phyloP scores from a whole-genome alignment of 2,329 filamentous ascomycete genomes.

The Dactylonectria estremocensis region DNA sequence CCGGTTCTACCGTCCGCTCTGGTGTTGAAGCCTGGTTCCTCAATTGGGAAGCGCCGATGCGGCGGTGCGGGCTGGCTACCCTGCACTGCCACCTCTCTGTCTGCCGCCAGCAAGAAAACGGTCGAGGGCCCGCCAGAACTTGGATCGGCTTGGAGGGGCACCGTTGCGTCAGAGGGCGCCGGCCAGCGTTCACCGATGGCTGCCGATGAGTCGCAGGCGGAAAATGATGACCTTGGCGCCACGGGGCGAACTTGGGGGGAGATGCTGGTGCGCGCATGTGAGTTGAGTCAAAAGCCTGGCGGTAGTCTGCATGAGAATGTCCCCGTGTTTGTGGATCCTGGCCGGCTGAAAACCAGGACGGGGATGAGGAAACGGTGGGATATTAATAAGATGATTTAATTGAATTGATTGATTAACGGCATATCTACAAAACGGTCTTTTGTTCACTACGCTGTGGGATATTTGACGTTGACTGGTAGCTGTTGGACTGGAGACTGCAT shows the following conservation, averaged over 20 bases:
- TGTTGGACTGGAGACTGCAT: not conserved
- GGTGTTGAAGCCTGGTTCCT: conserved; percentile 13
- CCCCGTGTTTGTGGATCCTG: conserved; percentile 26
- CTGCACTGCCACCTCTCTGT: conserved; percentile 34
- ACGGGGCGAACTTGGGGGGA: conserved; percentile 14
- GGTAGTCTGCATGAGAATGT: conserved; percentile 20
- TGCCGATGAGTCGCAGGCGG: conserved; percentile 6
- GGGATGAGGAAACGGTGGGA: conserved; percentile 1
- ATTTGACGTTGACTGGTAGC: not conserved
- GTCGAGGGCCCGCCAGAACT: conserved; percentile 14
- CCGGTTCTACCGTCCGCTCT: not conserved
- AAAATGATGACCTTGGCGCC: conserved; percentile 5
- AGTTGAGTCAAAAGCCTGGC: conserved; percentile 20
- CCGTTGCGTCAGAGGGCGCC: not conserved
- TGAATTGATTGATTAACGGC: not conserved
- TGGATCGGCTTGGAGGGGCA: not conserved
- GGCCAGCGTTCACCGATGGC: conserved; percentile 18
- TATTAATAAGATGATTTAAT: conserved; percentile 19
- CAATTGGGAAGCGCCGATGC: conserved; percentile 33
- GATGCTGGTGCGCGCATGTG: conserved; percentile 24
- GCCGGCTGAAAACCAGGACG: conserved; percentile 10
- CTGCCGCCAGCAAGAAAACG: conserved; percentile 7
- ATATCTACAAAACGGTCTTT: not conserved
- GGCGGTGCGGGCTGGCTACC: conserved; percentile 26
- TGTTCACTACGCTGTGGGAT: not conserved